Evolutionary conservation across 129 eudicot species (phyloP).

Genomic region (Flaveria linearis): DNA sequence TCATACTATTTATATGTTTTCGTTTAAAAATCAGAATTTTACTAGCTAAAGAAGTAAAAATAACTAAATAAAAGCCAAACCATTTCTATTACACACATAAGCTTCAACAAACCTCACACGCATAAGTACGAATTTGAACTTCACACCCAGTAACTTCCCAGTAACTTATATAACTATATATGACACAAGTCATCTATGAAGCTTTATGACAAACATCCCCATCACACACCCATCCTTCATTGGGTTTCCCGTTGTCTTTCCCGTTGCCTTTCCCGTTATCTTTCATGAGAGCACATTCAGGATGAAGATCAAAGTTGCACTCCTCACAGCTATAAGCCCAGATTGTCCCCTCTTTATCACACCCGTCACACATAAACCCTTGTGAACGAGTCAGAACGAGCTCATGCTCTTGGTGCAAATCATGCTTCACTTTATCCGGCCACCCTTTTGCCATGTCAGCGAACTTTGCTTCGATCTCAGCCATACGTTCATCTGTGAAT

Average conservation of each 20-base stretch:
- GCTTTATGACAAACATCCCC: slow-evolving; percentile 68
- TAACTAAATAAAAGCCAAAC: background rate
- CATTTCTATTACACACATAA: background rate
- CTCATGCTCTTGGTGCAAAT: slow-evolving; percentile 63
- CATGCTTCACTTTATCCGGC: slow-evolving; percentile 64
- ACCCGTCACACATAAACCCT: slow-evolving; percentile 56
- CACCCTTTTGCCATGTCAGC: slow-evolving; percentile 79
- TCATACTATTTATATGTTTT: too few species aligned
- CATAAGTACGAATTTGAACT: background rate
- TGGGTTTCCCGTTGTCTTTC: slow-evolving; percentile 32
- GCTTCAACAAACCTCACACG: slow-evolving; percentile 1
- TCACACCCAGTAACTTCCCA: background rate
- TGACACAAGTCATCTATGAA: slow-evolving; percentile 13
- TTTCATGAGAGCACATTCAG: slow-evolving; percentile 62
- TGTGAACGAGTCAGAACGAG: slow-evolving; percentile 56
- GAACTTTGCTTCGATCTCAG: slow-evolving; percentile 58
- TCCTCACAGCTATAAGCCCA: slow-evolving; percentile 69
- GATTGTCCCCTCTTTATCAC: slow-evolving; percentile 52
- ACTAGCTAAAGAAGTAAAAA: background rate
- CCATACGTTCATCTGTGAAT: slow-evolving; percentile 64
- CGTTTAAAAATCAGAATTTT: too few species aligned
- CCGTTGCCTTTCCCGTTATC: slow-evolving; percentile 34
- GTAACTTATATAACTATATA: background rate
- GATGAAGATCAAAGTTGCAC: slow-evolving; percentile 77
- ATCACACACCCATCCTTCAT: slow-evolving; percentile 72